Conservation (phyloP, 306 rosid species). For the Castanopsis chinensis region DNA sequence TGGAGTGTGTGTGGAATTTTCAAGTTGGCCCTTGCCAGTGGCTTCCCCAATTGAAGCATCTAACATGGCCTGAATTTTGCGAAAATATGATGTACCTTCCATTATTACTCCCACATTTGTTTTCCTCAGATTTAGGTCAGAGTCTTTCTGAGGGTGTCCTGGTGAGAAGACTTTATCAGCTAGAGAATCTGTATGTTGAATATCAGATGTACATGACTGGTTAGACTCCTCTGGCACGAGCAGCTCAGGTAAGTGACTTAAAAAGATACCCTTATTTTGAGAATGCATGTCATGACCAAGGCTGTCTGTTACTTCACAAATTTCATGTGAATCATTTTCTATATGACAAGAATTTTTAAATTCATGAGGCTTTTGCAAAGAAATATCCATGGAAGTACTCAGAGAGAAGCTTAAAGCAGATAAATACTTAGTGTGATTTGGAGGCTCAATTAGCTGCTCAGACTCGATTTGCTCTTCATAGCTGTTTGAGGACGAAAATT, state of each 20-base stretch:
- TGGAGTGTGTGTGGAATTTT: conserved; percentile 29
- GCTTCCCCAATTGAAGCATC: conserved; percentile 33
- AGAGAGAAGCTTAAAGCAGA: conserved; percentile 61
- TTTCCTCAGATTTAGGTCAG: conserved; percentile 30
- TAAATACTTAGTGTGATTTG: conserved; percentile 43
- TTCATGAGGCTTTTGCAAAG: conserved; percentile 35
- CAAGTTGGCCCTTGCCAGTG: conserved; percentile 35
- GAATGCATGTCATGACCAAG: conserved; percentile 27
- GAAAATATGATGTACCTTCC: conserved; percentile 35
- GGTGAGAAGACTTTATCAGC: conserved; percentile 22
- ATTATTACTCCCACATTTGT: conserved; percentile 29
- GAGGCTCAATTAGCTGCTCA: conserved; percentile 42
- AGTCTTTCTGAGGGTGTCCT: conserved; percentile 25
- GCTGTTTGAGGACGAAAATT: conserved; percentile 49
- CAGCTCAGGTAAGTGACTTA: conserved; percentile 32
- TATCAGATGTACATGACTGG: conserved; percentile 30
- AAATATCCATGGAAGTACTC: conserved; percentile 29
- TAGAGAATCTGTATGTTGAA: conserved; percentile 27
- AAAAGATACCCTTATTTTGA: conserved; percentile 28
- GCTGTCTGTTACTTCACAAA: conserved; percentile 34
- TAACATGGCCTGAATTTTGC: conserved; percentile 18
- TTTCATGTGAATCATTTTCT: conserved; percentile 28
- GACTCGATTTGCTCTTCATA: conserved; percentile 56
- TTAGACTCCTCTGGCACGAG: conserved; percentile 37
- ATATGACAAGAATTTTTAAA: conserved; percentile 32